These are phyloP conservation scores for Arabidopsis lyrata DNA, from an alignment of 441 rosid genomes.

Conservation along the genomic window DNA sequence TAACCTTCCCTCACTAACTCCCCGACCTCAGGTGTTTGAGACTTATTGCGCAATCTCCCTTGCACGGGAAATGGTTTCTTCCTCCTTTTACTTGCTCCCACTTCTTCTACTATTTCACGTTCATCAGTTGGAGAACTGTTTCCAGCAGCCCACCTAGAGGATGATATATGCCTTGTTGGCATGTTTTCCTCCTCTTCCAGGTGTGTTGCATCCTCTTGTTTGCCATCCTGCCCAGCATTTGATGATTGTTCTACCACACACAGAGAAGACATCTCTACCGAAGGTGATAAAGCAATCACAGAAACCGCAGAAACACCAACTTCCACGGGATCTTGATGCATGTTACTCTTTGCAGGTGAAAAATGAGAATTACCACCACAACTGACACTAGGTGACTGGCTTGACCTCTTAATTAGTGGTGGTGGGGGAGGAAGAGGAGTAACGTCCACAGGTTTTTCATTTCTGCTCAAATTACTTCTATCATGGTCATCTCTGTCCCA, in stretches of 20 bases:
- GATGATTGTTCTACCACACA: constrained; percentile 54
- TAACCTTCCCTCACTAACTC: constrained; percentile 66
- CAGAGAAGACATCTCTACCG: constrained; percentile 46
- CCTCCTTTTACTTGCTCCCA: constrained; percentile 67
- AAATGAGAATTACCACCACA: constrained; percentile 51
- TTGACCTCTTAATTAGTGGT: constrained; percentile 56
- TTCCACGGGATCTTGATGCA: constrained; percentile 49
- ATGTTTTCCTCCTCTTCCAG: constrained; percentile 69
- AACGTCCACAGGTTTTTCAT: constrained; percentile 48
- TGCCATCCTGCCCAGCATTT: constrained; percentile 49
- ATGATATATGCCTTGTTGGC: constrained; percentile 84
- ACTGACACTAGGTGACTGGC: constrained; percentile 52
- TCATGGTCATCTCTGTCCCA: constrained; percentile 92
- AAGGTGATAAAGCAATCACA: constrained; percentile 49
- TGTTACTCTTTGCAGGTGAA: constrained; percentile 51
- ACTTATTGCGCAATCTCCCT: constrained; percentile 51
- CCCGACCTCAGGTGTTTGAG: constrained; percentile 69
- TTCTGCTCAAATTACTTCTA: constrained; percentile 49
- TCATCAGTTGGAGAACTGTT: constrained; percentile 85
- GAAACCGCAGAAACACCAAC: constrained; percentile 46
- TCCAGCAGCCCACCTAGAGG: constrained; percentile 97
- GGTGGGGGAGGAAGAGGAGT: constrained; percentile 68
- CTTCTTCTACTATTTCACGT: constrained; percentile 84
- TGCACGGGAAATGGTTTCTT: constrained; percentile 57
- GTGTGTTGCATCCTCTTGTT: constrained; percentile 43